These are phyloP conservation scores for Hanseniaspora occidentalis DNA, from an alignment of 805 yeast genomes.

Conservation along the genomic window DNA sequence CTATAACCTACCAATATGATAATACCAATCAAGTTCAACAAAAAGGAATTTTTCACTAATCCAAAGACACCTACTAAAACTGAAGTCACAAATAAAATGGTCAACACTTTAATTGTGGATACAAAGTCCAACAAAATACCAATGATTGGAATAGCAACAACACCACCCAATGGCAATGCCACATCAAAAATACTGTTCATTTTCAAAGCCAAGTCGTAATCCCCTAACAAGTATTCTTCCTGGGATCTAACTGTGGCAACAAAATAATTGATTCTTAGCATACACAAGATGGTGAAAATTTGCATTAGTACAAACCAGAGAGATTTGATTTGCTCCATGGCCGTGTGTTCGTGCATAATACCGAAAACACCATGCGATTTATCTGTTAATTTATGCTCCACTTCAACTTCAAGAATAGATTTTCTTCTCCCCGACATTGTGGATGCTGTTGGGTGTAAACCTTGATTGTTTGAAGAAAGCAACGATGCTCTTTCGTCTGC, in stretches of 20 bases:
- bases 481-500: slow-evolving; percentile 26
- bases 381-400: slow-evolving; percentile 40
- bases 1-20: slow-evolving; percentile 65
- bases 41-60: slow-evolving; percentile 31
- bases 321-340: slow-evolving; percentile 33
- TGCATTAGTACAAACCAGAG: slow-evolving; percentile 75
- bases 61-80: slow-evolving; percentile 62
- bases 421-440: slow-evolving; percentile 27
- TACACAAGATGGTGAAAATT: slow-evolving; percentile 69
- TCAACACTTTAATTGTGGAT: slow-evolving; percentile 45
- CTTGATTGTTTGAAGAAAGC: slow-evolving; percentile 11
- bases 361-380: slow-evolving; percentile 64
- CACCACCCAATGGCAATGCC: slow-evolving; percentile 82
- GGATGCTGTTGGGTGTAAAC: slow-evolving; percentile 10
- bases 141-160: slow-evolving; percentile 75
- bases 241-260: slow-evolving; percentile 83
- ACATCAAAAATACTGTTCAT: slow-evolving; percentile 72
- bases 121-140: slow-evolving; percentile 69
- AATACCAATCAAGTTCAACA: slow-evolving; percentile 56
- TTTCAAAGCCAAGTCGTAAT: slow-evolving; percentile 34
- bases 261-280: slow-evolving; percentile 85
- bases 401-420: slow-evolving; percentile 54
- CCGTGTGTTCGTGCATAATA: slow-evolving; percentile 52
- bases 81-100: slow-evolving; percentile 41
- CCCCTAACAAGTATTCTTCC: slow-evolving; percentile 56